Percentiles rank a stretch among this genome's conserved stretches.
These are phyloP conservation scores for Exserohilum rostratum DNA, from an alignment of 2,329 filamentous ascomycete species.

Conservation along the genomic window DNA sequence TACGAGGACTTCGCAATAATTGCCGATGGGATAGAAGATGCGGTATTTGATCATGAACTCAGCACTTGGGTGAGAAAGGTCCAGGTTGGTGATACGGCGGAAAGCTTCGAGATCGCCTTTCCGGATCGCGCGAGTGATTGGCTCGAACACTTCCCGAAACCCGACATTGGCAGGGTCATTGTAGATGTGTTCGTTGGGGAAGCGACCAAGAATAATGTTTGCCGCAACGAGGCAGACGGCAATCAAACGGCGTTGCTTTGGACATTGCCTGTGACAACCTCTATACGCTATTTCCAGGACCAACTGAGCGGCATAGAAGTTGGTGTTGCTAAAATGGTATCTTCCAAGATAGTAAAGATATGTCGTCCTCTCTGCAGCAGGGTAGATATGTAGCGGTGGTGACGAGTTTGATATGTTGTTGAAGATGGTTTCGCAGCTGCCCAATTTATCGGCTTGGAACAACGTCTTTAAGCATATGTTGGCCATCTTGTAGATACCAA, in stretches of 20 bases:
- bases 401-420: constrained; percentile 84
- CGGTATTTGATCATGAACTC: constrained; percentile 78
- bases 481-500: constrained; percentile 88
- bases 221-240: constrained; percentile 82
- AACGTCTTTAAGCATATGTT: constrained; percentile 89
- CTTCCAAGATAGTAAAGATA: constrained; percentile 94
- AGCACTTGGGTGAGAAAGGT: constrained; percentile 29
- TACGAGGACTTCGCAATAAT: constrained; percentile 78
- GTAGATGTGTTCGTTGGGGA: constrained; percentile 73
- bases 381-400: constrained; percentile 80
- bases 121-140: constrained; percentile 74
- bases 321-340: constrained; percentile 83
- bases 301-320: constrained; percentile 77
- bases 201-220: constrained; percentile 83
- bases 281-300: constrained; percentile 81
- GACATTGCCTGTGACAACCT: constrained; percentile 63
- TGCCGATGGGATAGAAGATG: constrained; percentile 75
- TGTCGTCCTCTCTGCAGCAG: constrained; percentile 84
- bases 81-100: constrained; percentile 67
- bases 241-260: constrained; percentile 76
- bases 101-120: constrained; percentile 77
- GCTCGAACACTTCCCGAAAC: constrained; percentile 70
- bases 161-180: constrained; percentile 71
- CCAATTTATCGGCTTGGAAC: constrained; percentile 84
- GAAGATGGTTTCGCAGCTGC: constrained; percentile 86